A percentile compares a stretch with the other conserved stretches of the same genome.
These are phyloP conservation scores for Hymenotorrendiella dingleyae DNA, from an alignment of 2,329 filamentous ascomycete species.

Conservation along the genomic window DNA sequence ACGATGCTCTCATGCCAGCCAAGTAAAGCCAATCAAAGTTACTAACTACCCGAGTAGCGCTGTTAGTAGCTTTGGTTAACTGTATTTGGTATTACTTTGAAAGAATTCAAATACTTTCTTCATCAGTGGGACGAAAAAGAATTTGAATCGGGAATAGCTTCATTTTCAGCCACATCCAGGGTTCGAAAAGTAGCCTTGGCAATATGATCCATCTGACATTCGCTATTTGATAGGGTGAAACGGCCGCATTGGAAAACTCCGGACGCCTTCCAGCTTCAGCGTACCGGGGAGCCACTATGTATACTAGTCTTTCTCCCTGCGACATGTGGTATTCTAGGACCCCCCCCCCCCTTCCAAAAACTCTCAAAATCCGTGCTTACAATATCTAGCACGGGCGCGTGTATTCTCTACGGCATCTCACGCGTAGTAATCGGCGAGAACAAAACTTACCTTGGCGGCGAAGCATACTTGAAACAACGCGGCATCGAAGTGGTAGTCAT, in stretches of 20 bases:
- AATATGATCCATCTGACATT: too few relatives aligned
- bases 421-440: constrained; percentile 76
- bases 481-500: constrained; percentile 71
- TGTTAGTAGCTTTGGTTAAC: too few relatives aligned
- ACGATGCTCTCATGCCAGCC: too few relatives aligned
- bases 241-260: constrained; percentile 67
- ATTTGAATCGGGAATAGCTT: too few relatives aligned
- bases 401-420: constrained; percentile 67
- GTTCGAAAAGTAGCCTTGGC: too few relatives aligned
- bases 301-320: constrained; percentile 57
- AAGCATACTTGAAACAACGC: constrained; percentile 60
- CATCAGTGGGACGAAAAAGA: too few relatives aligned
- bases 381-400: constrained; percentile 55
- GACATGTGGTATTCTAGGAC: constrained; percentile 58
- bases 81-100: too few relatives aligned
- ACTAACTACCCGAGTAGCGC: too few relatives aligned
- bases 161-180: too few relatives aligned
- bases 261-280: constrained; percentile 63
- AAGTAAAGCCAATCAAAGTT: too few relatives aligned
- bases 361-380: constrained; percentile 8
- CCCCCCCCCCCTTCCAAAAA: constrained; percentile 30
- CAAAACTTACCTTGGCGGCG: constrained; percentile 66
- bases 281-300: constrained; percentile 73
- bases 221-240: constrained; percentile 64
- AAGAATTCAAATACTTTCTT: too few relatives aligned